phyloP scores from a whole-genome alignment of 768 basidiomycete genomes.

The Tricholoma sp. region DNA sequence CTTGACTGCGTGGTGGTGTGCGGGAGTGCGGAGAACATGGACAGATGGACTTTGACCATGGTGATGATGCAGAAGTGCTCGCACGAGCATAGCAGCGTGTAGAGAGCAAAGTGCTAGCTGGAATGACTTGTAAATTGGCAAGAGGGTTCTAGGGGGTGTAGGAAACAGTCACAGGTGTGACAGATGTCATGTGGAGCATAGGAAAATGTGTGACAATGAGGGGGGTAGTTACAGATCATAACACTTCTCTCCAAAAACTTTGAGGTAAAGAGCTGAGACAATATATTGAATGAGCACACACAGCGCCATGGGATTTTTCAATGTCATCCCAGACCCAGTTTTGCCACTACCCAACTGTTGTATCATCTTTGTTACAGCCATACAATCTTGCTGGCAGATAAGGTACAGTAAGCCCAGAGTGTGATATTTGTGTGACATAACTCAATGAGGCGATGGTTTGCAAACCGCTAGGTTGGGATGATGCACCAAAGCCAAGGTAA shows the following conservation, averaged over 20 bases:
- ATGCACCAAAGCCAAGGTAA: slow-evolving; percentile 72
- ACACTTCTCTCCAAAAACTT: slow-evolving; percentile 74
- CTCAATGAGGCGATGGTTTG: slow-evolving; percentile 86
- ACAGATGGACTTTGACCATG: too few species aligned
- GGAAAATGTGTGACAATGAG: too few species aligned
- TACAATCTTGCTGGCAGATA: slow-evolving; percentile 95
- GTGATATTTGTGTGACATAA: slow-evolving; percentile 95
- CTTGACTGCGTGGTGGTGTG: too few species aligned
- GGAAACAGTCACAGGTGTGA: too few species aligned
- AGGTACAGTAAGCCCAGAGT: slow-evolving; percentile 89
- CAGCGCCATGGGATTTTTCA: slow-evolving; percentile 95
- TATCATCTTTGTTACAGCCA: slow-evolving; percentile 99
- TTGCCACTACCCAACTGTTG: slow-evolving; percentile 93
- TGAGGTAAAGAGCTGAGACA: slow-evolving; percentile 90
- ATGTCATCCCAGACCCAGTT: slow-evolving; percentile 71
- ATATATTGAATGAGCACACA: slow-evolving; percentile 99
- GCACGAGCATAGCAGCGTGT: too few species aligned
- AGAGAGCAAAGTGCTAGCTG: too few species aligned
- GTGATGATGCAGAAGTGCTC: too few species aligned
- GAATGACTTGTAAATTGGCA: too few species aligned
- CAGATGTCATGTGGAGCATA: too few species aligned
- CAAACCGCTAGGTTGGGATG: slow-evolving; percentile 48
- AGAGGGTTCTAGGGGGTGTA: too few species aligned
- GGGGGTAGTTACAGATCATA: too few species aligned
- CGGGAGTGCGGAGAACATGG: too few species aligned